Evolutionary conservation across 2,329 filamentous ascomycete species (phyloP).

Genomic region (Clonostachys sp.): DNA sequence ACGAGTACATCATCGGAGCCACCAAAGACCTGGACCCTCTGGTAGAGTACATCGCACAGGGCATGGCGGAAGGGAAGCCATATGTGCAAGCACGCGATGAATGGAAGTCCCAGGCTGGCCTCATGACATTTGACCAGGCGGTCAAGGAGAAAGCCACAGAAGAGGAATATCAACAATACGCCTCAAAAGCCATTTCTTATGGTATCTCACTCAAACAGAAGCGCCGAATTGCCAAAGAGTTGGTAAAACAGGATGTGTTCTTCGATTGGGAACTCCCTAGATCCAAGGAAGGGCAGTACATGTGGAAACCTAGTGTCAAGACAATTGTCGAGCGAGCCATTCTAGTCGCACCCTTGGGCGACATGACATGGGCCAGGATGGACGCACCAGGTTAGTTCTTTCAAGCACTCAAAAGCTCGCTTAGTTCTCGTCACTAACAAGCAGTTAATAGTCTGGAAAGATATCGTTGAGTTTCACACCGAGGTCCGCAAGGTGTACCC

Average conservation of each 20-base stretch:
- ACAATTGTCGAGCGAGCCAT: conserved; percentile 23
- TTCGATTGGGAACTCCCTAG: conserved; percentile 29
- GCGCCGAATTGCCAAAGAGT: conserved; percentile 11
- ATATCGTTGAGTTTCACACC: conserved; percentile 27
- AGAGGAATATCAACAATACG: conserved; percentile 17
- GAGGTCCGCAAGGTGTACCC: conserved; percentile 24
- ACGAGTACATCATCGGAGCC: conserved; percentile 29
- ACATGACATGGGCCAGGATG: conserved; percentile 28
- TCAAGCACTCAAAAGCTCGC: too few species aligned
- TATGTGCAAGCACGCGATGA: conserved; percentile 16
- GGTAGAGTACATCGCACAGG: conserved; percentile 1
- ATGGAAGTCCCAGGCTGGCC: conserved; percentile 20
- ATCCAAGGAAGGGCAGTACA: conserved; percentile 24
- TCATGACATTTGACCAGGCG: conserved; percentile 26
- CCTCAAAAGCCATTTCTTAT: background rate
- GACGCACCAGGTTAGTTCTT: conserved; percentile 12
- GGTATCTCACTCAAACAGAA: background rate
- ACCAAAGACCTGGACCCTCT: conserved; percentile 16
- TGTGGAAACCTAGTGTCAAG: conserved; percentile 21
- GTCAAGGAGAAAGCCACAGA: conserved; percentile 16
- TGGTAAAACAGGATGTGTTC: conserved; percentile 13
- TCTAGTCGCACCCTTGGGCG: conserved; percentile 25
- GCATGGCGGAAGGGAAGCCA: conserved; percentile 14
- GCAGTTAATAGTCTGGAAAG: conserved; percentile 16
- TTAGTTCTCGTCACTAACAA: too few species aligned